Conservation (phyloP, 345 rosid genomes). For the Corchorus capsularis region DNA sequence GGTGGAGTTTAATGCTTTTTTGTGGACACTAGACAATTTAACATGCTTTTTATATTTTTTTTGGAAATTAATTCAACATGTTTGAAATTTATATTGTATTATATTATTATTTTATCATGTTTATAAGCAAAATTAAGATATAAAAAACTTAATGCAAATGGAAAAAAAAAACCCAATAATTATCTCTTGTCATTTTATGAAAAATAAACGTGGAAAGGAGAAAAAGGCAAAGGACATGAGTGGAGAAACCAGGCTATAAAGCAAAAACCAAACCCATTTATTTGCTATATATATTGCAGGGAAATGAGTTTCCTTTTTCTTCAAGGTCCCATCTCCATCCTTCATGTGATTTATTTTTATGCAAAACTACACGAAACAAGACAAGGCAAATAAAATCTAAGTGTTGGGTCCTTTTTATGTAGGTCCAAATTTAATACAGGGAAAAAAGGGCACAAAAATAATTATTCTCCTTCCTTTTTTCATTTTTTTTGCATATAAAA, state of each 20-base stretch:
- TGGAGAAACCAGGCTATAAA: conserved; percentile 49
- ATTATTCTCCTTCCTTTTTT: not conserved
- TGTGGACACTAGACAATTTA: not conserved
- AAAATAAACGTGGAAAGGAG: conserved; percentile 28
- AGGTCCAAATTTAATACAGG: not conserved
- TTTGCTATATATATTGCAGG: not conserved
- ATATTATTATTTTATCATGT: not conserved
- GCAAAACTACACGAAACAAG: not conserved
- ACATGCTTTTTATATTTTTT: not conserved
- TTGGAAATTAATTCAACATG: not conserved
- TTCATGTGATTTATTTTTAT: not conserved
- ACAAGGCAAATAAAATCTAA: conserved; percentile 17
- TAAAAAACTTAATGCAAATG: not conserved
- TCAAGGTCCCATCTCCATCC: not conserved
- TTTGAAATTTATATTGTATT: not conserved
- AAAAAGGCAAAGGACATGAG: conserved; percentile 38
- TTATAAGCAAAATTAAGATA: not conserved
- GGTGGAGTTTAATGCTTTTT: not conserved
- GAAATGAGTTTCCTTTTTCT: not conserved
- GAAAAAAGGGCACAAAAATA: not conserved
- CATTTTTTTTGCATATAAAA: not conserved
- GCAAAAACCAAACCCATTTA: conserved; percentile 14
- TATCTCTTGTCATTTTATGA: conserved; percentile 18
- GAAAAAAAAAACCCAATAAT: not conserved
- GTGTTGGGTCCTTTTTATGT: not conserved